Evolutionary conservation across 2,329 filamentous ascomycete species (phyloP).

Genomic region (Thermothelomyces thermophilus): DNA sequence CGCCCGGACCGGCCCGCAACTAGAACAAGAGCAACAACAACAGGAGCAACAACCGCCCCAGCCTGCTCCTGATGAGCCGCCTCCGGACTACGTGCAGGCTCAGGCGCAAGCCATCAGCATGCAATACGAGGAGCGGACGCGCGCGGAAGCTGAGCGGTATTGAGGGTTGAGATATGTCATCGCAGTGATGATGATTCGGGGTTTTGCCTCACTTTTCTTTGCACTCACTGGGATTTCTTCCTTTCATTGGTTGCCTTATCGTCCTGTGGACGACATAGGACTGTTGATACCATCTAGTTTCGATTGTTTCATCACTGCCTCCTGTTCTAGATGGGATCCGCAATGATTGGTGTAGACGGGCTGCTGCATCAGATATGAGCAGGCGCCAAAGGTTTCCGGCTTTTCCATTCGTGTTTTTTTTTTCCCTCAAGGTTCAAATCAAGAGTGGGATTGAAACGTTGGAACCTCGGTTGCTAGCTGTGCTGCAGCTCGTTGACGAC

Average conservation of each 20-base stretch:
- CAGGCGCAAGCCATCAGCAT: constrained; percentile 62
- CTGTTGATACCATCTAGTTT: constrained; percentile 10
- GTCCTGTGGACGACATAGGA: background rate
- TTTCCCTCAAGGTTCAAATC: too few species aligned
- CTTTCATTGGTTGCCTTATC: constrained; percentile 1
- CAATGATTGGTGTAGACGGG: constrained; percentile 4
- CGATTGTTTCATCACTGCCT: background rate
- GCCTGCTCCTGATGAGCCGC: constrained; percentile 62
- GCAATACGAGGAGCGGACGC: constrained; percentile 62
- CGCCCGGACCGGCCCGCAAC: background rate
- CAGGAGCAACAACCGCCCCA: constrained; percentile 26
- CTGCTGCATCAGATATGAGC: background rate
- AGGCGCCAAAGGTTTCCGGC: background rate
- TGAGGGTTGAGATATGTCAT: background rate
- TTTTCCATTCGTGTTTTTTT: too few species aligned
- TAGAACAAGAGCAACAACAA: constrained; percentile 6
- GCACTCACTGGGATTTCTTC: background rate
- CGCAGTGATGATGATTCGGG: background rate
- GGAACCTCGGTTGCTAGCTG: too few species aligned
- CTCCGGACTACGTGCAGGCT: constrained; percentile 81
- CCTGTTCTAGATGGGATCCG: background rate
- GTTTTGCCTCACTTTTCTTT: background rate
- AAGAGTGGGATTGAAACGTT: too few species aligned
- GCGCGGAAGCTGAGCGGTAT: constrained; percentile 40
- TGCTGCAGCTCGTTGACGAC: too few species aligned